phyloP scores from a whole-genome alignment of 2,329 filamentous ascomycete genomes.

The Gyromitra esculenta region DNA sequence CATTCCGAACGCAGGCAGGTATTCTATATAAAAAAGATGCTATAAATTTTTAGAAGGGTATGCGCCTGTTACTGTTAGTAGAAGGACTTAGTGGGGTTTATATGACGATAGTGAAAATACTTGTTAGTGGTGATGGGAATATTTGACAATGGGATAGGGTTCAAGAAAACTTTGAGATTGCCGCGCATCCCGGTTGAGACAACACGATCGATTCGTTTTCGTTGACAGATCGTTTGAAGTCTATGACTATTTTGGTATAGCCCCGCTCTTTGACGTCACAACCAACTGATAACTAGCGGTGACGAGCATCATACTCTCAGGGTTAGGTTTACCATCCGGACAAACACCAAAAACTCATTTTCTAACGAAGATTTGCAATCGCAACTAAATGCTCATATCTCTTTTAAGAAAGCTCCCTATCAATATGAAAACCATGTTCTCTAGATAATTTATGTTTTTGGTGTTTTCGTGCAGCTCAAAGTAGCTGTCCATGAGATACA shows the following conservation, averaged over 20 bases:
- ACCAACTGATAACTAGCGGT: neutral
- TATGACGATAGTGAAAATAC: too few species aligned
- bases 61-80: too few species aligned
- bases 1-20: too few species aligned
- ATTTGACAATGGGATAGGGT: neutral
- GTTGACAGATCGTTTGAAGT: neutral
- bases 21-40: too few species aligned
- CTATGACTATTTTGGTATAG: neutral
- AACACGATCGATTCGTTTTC: neutral
- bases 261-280: constrained; percentile 10
- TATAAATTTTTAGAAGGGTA: too few species aligned
- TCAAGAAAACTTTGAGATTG: neutral
- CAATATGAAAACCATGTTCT: neutral
- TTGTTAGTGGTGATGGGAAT: too few species aligned
- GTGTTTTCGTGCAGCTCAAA: neutral
- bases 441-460: neutral
- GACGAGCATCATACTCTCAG: neutral
- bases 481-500: neutral
- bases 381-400: neutral
- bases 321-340: neutral
- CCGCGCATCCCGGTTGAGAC: neutral
- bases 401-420: neutral
- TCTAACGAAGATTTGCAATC: neutral
- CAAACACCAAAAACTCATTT: neutral
- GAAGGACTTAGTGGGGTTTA: too few species aligned